Conservation (phyloP, 1,139 yeast genomes). For the Candida tropicalis region DNA sequence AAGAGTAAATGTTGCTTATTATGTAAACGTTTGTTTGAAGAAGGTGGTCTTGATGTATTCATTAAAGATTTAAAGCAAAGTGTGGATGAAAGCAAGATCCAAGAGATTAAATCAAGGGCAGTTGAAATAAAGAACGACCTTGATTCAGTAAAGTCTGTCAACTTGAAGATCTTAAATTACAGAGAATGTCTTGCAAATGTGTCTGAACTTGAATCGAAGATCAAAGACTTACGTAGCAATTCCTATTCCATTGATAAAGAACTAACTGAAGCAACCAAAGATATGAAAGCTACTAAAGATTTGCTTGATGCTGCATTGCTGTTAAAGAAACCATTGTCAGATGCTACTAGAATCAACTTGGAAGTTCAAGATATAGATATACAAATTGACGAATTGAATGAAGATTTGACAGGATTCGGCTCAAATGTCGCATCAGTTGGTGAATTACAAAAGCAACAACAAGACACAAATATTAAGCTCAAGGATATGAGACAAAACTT, state of each 20-base stretch:
- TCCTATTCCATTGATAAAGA: constrained; percentile 20
- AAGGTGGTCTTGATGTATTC: constrained; percentile 35
- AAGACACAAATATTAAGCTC: constrained; percentile 41
- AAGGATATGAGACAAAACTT: constrained; percentile 50
- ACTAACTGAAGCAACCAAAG: constrained; percentile 14
- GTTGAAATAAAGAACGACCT: constrained; percentile 33
- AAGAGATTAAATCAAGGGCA: constrained; percentile 39
- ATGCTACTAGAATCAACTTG: constrained; percentile 34
- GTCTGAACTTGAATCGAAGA: constrained; percentile 13
- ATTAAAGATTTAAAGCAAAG: constrained; percentile 37
- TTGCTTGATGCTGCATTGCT: constrained; percentile 10
- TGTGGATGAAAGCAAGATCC: constrained; percentile 38
- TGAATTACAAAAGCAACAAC: constrained; percentile 57
- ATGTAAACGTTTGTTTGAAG: constrained; percentile 64
- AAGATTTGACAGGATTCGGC: constrained; percentile 41
- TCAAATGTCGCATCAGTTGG: constrained; percentile 35
- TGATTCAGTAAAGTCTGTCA: constrained; percentile 28
- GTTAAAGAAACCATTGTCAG: constrained; percentile 34
- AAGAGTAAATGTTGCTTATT: constrained; percentile 59
- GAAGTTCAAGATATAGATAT: constrained; percentile 37
- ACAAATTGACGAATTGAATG: constrained; percentile 38
- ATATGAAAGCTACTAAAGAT: constrained; percentile 9
- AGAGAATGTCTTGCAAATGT: constrained; percentile 21
- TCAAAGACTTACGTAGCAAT: constrained; percentile 14
- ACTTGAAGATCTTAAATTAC: constrained; percentile 30